These are phyloP conservation scores for Mortierella hygrophila DNA, from an alignment of 192 early-diverging fungal species.

Conservation along the genomic window DNA sequence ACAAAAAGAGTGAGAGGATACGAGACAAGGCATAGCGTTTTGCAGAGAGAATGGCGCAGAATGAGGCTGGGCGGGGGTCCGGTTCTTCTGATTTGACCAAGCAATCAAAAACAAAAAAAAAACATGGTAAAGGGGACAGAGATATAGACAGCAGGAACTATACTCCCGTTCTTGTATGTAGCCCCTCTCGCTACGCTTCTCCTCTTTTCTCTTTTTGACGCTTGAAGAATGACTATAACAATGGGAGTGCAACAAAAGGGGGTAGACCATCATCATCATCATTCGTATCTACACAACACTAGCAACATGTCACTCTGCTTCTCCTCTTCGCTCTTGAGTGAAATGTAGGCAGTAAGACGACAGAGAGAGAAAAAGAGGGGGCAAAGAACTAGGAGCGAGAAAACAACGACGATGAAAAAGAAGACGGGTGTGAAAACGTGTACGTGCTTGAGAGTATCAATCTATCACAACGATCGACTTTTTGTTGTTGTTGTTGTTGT, in stretches of 20 bases:
- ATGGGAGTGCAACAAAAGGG: neutral
- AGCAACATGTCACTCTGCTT: too few species aligned
- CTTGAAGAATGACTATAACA: neutral
- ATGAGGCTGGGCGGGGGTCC: neutral
- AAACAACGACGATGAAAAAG: neutral
- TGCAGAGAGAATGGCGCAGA: neutral
- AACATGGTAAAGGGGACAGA: neutral
- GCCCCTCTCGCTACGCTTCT: neutral
- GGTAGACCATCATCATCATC: neutral
- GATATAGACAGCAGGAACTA: too few species aligned
- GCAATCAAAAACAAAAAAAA: too few species aligned
- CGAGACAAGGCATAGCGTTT: neutral
- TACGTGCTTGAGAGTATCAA: too few species aligned
- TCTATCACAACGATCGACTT: too few species aligned
- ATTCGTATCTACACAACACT: neutral
- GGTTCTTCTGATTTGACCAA: neutral
- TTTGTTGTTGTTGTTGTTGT: too few species aligned
- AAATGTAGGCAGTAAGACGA: neutral
- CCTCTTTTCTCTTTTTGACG: neutral
- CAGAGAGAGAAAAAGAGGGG: neutral
- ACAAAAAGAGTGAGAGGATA: neutral
- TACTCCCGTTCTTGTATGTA: too few species aligned
- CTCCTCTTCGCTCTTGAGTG: neutral
- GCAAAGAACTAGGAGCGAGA: neutral
- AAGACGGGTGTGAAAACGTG: neutral